phyloP scores from a whole-genome alignment of 2,329 filamentous ascomycete species.

The Penicillium sclerotigenum region DNA sequence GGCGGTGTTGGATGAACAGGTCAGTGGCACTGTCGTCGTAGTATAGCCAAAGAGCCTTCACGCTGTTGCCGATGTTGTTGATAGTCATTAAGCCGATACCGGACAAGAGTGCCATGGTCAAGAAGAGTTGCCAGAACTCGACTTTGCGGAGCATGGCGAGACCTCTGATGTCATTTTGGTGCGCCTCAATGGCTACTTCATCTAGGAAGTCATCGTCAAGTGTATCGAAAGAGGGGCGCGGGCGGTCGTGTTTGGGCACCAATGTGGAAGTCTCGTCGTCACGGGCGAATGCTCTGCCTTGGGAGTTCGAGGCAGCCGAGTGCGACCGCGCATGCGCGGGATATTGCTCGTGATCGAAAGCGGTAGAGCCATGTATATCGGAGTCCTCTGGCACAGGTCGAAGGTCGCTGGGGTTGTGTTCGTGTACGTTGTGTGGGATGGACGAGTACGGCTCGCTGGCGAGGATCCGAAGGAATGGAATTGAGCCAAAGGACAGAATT shows the following conservation, averaged over 20 bases:
- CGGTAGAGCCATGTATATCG: slow-evolving; percentile 37
- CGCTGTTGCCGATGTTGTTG: slow-evolving; percentile 95
- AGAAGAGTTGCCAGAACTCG: slow-evolving; percentile 90
- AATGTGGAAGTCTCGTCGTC: slow-evolving; percentile 78
- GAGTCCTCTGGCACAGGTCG: slow-evolving; percentile 31
- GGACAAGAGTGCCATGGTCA: slow-evolving; percentile 82
- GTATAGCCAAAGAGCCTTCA: slow-evolving; percentile 80
- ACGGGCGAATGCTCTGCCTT: slow-evolving; percentile 21
- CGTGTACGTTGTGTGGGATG: slow-evolving; percentile 33
- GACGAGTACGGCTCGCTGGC: slow-evolving; percentile 48
- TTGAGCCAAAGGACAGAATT: slow-evolving; percentile 68
- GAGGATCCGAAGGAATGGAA: slow-evolving; percentile 80
- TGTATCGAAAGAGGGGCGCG: slow-evolving; percentile 53
- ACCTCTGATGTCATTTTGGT: slow-evolving; percentile 87
- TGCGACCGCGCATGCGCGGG: slow-evolving; percentile 30
- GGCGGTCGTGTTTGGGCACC: slow-evolving; percentile 60
- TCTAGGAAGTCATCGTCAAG: slow-evolving; percentile 49
- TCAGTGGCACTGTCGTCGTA: slow-evolving; percentile 71
- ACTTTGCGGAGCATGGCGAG: slow-evolving; percentile 65
- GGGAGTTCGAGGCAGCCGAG: slow-evolving; percentile 28
- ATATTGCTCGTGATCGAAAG: slow-evolving; percentile 28
- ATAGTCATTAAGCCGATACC: slow-evolving; percentile 98
- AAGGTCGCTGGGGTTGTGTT: slow-evolving; percentile 32
- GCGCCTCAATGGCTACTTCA: slow-evolving; percentile 67
- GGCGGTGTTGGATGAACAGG: slow-evolving; percentile 73